Conservation (phyloP, 495 filamentous ascomycete species). For the Penicillium arizonense region DNA sequence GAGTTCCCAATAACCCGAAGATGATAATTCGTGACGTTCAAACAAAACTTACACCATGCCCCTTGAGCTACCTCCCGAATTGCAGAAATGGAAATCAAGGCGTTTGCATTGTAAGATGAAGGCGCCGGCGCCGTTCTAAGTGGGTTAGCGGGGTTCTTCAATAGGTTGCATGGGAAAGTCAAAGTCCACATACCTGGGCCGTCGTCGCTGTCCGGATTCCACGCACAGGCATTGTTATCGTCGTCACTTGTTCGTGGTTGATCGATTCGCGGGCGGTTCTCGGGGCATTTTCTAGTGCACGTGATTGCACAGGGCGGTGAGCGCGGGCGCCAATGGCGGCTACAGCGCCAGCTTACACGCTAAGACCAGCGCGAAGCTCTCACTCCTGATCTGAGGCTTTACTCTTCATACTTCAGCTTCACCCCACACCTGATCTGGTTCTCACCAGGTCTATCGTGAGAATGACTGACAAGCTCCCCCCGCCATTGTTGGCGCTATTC, state of each 20-base stretch:
- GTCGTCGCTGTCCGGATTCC: constrained; percentile 48
- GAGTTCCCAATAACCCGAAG: background rate
- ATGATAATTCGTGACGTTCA: background rate
- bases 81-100: constrained; percentile 94
- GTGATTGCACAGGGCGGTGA: constrained; percentile 23
- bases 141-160: constrained; percentile 1
- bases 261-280: constrained; percentile 4
- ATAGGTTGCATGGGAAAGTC: background rate
- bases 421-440: background rate
- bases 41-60: constrained; percentile 83
- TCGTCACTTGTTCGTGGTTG: constrained; percentile 10
- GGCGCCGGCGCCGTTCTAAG: constrained; percentile 90
- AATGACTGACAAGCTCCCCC: constrained; percentile 96
- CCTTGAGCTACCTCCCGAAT: constrained; percentile 84
- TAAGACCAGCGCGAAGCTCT: constrained; percentile 20
- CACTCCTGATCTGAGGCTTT: constrained; percentile 16
- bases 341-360: constrained; percentile 12
- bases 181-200: constrained; percentile 33
- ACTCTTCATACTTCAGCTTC: constrained; percentile 12
- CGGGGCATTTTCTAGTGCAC: constrained; percentile 25
- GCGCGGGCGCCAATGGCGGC: constrained; percentile 3
- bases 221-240: constrained; percentile 64
- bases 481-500: constrained; percentile 90
- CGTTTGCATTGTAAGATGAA: constrained; percentile 97
- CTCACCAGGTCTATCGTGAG: constrained; percentile 16